phyloP scores from a whole-genome alignment of 495 filamentous ascomycete genomes.

The Hamigera avellanea region DNA sequence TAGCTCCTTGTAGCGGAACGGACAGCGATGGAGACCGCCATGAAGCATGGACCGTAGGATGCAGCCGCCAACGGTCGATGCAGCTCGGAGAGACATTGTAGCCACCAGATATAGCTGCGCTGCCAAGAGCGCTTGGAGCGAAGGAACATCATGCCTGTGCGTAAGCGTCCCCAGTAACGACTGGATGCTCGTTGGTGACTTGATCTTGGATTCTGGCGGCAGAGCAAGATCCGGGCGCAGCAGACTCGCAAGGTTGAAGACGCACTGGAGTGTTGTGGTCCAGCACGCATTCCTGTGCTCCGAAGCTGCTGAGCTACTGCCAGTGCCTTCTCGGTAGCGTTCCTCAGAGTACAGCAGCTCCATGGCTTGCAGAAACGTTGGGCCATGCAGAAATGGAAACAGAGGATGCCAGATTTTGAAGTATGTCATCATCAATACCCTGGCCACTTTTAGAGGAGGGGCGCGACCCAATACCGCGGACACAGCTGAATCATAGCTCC shows the following conservation, averaged over 20 bases:
- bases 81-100: slow-evolving; percentile 26
- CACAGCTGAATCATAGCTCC: slow-evolving; percentile 24
- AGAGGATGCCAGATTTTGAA: slow-evolving; percentile 37
- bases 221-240: slow-evolving; percentile 17
- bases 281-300: slow-evolving; percentile 21
- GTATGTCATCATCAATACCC: slow-evolving; percentile 29
- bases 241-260: slow-evolving; percentile 25
- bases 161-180: slow-evolving; percentile 17
- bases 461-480: slow-evolving; percentile 15
- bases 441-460: slow-evolving; percentile 17
- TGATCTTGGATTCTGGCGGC: slow-evolving; percentile 15
- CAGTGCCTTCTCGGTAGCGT: background rate
- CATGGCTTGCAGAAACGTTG: slow-evolving; percentile 36
- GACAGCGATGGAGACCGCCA: slow-evolving; percentile 30
- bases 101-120: slow-evolving; percentile 27
- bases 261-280: slow-evolving; percentile 29
- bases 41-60: slow-evolving; percentile 30
- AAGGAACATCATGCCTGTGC: slow-evolving; percentile 22
- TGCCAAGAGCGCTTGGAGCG: slow-evolving; percentile 26
- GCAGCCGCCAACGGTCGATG: slow-evolving; percentile 28
- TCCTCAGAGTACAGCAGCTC: slow-evolving; percentile 26
- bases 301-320: background rate
- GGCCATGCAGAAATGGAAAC: slow-evolving; percentile 39
- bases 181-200: slow-evolving; percentile 17
- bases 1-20: slow-evolving; percentile 29